Evolutionary conservation across 1,284 basidiomycete genomes (phyloP), one percentile per base, ranked within the genome.

Genomic region (Lignosus rhinocerotis): DNA sequence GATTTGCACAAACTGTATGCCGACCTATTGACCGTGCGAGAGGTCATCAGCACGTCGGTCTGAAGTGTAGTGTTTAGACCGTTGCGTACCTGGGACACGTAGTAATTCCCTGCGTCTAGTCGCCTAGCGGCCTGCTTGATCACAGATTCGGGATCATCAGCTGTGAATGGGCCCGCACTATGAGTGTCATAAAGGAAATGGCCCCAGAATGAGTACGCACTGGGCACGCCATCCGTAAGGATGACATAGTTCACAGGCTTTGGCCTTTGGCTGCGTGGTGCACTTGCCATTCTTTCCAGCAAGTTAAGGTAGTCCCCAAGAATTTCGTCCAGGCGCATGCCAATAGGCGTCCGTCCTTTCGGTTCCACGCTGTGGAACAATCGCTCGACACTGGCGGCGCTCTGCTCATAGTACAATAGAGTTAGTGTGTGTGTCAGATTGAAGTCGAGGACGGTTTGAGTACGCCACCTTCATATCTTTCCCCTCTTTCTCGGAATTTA

Each of bases 1-100:
- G 46, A 87, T 77, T 61, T 88, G 85, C 11, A 87, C 78, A 57
- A 87, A 86, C 57, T 86, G 84, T 33, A 87, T 80, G 2, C 82
- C 80, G 25, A 83, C 30, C 56, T 58, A 32, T 49, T 8, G 3
- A n/a, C 36, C 25, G 25, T 4, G 25, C 4, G 25, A 25, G 25
- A 39, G 36, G 11, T 14, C 4, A 11, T 39, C 36, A 39, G 36
- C 36, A 39, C 11, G 36, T 39, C 36, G 9, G 11, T 10, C 14
- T 36, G 36, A 39, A 12, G 11, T 12, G 36, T 14, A 5, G 11
- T 39, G 36, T 6, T 10, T 36, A 17, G 1, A 44, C 14, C 9
- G 25, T 25, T 25, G 25, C 69, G 51, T 51, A 83, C 81, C 72
- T 87, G 86, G 11, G 76, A 72, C n/a, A 85, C 70, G 0, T 84